These are phyloP conservation scores for Irpex sp. DNA, from an alignment of 1,284 basidiomycete species.

Conservation along the genomic window DNA sequence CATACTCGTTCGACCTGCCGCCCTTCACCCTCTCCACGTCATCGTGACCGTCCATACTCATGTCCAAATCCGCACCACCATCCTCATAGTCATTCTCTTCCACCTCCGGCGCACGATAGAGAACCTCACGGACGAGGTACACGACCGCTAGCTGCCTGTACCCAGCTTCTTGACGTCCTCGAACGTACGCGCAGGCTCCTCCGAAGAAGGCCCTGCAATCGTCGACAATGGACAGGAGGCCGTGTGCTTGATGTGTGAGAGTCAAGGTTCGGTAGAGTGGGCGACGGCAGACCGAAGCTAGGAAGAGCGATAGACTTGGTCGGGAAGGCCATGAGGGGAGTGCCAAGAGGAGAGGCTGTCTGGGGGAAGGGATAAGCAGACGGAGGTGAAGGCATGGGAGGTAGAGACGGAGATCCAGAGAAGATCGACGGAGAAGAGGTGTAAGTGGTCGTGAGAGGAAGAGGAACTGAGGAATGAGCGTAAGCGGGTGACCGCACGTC, in stretches of 20 bases:
- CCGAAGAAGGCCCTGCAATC: conserved; percentile 30
- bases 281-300: conserved; percentile 10
- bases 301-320: conserved; percentile 17
- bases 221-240: conserved; percentile 28
- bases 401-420: conserved; percentile 14
- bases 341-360: conserved; percentile 17
- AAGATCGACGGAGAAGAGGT: conserved; percentile 25
- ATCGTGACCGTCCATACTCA: conserved; percentile 38
- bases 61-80: conserved; percentile 54
- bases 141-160: conserved; percentile 92
- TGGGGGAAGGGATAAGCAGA: conserved; percentile 13
- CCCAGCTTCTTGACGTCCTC: conserved; percentile 85
- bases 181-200: conserved; percentile 62
- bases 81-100: conserved; percentile 35
- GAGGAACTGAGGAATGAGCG: conserved; percentile 21
- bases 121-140: conserved; percentile 86
- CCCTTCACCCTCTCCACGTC: neutral
- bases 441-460: conserved; percentile 27
- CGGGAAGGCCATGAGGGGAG: conserved; percentile 7
- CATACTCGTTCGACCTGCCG: conserved; percentile 41
- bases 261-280: conserved; percentile 8
- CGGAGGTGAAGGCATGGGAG: conserved; percentile 19
- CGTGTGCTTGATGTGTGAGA: conserved; percentile 24
- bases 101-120: conserved; percentile 43
- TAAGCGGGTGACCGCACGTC: conserved; percentile 26